phyloP scores from a whole-genome alignment of 352 stramenopile species.

The Globisporangium alternatum region DNA sequence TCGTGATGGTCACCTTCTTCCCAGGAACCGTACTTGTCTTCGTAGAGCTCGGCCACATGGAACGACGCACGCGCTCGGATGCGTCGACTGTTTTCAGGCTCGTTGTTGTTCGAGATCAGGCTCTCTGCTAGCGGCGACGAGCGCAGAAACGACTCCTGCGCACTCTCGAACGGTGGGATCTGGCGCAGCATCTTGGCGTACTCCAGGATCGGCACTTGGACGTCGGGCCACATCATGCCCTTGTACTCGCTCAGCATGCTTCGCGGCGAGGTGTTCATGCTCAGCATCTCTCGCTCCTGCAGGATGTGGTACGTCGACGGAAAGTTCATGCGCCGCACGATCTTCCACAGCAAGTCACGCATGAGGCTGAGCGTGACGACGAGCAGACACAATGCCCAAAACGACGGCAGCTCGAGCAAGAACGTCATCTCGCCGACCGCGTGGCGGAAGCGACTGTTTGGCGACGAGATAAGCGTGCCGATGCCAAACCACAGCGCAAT shows the following conservation, averaged over 20 bases:
- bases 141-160: slow-evolving; percentile 50
- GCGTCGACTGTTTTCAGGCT: slow-evolving; percentile 21
- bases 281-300: slow-evolving; percentile 69
- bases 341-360: slow-evolving; percentile 73
- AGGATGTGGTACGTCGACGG: slow-evolving; percentile 79
- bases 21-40: slow-evolving; percentile 12
- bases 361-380: slow-evolving; percentile 61
- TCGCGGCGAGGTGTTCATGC: slow-evolving; percentile 53
- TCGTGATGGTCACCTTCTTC: slow-evolving; percentile 3
- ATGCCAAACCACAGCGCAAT: slow-evolving; percentile 67
- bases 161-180: slow-evolving; percentile 44
- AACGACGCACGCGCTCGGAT: slow-evolving; percentile 64
- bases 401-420: slow-evolving; percentile 49
- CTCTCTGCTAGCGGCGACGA: slow-evolving; percentile 58
- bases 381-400: slow-evolving; percentile 59
- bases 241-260: slow-evolving; percentile 43
- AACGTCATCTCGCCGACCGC: slow-evolving; percentile 70
- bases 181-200: slow-evolving; percentile 48
- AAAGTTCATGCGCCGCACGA: slow-evolving; percentile 55
- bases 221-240: slow-evolving; percentile 33
- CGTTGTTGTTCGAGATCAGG: slow-evolving; percentile 34
- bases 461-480: slow-evolving; percentile 51
- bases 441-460: slow-evolving; percentile 50
- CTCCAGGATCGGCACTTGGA: slow-evolving; percentile 42
- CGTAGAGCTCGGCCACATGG: slow-evolving; percentile 25